Evolutionary conservation across 2,329 filamentous ascomycete species (phyloP).

Genomic region (Massarina eburnea): DNA sequence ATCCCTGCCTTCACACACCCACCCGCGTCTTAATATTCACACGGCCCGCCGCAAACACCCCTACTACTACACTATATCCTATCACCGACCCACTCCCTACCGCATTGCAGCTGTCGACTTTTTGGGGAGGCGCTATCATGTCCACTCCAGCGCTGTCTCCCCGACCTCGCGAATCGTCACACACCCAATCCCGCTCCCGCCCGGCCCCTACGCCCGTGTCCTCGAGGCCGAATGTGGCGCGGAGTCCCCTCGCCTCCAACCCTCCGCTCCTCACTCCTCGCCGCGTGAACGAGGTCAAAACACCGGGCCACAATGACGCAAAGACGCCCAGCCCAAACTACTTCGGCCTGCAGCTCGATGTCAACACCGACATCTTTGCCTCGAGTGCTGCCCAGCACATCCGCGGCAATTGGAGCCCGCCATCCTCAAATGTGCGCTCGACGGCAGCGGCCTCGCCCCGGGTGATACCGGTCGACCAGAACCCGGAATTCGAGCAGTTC

Average conservation of each 20-base stretch:
- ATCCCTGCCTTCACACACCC: conserved; percentile 2
- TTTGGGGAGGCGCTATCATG: conserved; percentile 22
- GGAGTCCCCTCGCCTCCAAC: conserved; percentile 23
- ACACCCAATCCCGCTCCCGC: conserved; percentile 24
- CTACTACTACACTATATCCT: conserved; percentile 15
- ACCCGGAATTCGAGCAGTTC: conserved; percentile 82
- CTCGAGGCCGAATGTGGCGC: conserved; percentile 28
- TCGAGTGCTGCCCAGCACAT: conserved; percentile 61
- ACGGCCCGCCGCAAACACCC: not conserved
- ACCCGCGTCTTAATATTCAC: not conserved
- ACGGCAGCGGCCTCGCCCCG: conserved; percentile 69
- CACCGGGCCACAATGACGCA: conserved; percentile 33
- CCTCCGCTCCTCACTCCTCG: conserved; percentile 33
- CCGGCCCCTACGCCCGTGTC: conserved; percentile 29
- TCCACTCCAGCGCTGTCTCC: conserved; percentile 40
- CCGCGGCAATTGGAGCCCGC: conserved; percentile 73
- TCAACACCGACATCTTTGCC: conserved; percentile 62
- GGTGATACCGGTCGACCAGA: conserved; percentile 70
- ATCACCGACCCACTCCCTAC: conserved; percentile 9
- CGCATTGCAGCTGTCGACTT: conserved; percentile 14
- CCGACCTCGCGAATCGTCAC: conserved; percentile 31
- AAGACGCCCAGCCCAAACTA: conserved; percentile 73
- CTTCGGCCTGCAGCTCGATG: conserved; percentile 74
- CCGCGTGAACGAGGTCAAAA: conserved; percentile 37
- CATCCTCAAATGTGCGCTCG: conserved; percentile 69